Evolutionary conservation across 257 asterid species (phyloP), one percentile per base, ranked within the genome.

Genomic region (Nicotiana undulata): DNA sequence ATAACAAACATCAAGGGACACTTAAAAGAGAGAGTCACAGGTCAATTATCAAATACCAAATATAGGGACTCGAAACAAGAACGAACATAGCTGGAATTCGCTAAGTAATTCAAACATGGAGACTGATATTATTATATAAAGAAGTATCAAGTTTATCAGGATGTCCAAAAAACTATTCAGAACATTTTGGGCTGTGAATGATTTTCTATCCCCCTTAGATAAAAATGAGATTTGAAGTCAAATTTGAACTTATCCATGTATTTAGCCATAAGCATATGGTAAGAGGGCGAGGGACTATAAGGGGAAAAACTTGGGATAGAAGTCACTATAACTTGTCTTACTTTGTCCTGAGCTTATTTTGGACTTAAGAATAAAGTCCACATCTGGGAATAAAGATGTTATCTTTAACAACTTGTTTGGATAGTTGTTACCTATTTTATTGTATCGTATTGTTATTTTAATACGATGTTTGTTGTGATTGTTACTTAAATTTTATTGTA

Each of bases 141-240:
- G 1, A 31, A 24, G 3, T n/a, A 24, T 49, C 5, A 74, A 51
- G 16, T 8, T 24, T 74, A 74, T 49, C 32, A 49, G 78, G 16
- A 49, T 46, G 61, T 74, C 61, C 78, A 49, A 74, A 74, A 74
- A 24, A 49, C 78, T 74, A 74, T 15, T 74, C 78, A 74, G 44
- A 72, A 13, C 40, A 11, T 22, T 72, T 44, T 72, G 59, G 37
- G 46, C 37, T 20, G 26, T 46, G 77, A 22, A 46, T 24, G 15
- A 37, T 0, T 15, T 46, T 72, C 7, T 72, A 1, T 9, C 49
- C 12, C 12, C 49, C 32, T 13, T 13, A 68, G 2, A 22, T 64
- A 15, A 64, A 10, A 65, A 29, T 29, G 11, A 15, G 44, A 22
- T 44, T 70, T 15, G 59, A 70, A 49, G 44, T 52, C 16, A 74